Evolutionary conservation across 768 basidiomycete genomes (phyloP).

Genomic region (Rhizopogon vesiculosus): DNA sequence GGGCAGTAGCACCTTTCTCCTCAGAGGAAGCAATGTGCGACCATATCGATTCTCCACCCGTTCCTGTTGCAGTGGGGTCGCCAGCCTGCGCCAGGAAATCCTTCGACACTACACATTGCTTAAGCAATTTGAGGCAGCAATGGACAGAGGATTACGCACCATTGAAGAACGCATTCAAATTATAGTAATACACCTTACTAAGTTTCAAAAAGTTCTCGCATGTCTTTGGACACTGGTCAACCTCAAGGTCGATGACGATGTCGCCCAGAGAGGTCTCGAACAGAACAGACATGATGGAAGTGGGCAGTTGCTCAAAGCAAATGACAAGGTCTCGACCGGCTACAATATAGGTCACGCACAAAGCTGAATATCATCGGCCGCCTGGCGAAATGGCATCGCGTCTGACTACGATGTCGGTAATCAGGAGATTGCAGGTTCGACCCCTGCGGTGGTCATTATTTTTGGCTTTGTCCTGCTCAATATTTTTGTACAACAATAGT

Average conservation of each 20-base stretch:
- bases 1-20: conserved; percentile 35
- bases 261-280: conserved; percentile 97
- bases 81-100: conserved; percentile 96
- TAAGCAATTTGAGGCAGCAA: not conserved
- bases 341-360: not conserved
- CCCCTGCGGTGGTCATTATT: conserved; percentile 74
- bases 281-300: conserved; percentile 79
- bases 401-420: conserved; percentile 65
- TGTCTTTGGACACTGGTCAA: conserved; percentile 83
- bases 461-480: not conserved
- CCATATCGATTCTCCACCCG: conserved; percentile 88
- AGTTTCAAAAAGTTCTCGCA: conserved; percentile 97
- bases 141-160: conserved; percentile 45
- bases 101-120: conserved; percentile 68
- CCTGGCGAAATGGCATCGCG: conserved; percentile 86
- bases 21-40: conserved; percentile 59
- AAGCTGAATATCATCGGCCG: conserved; percentile 34
- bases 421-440: conserved; percentile 94
- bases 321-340: not conserved
- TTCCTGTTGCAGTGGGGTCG: conserved; percentile 94
- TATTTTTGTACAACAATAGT: too few species aligned
- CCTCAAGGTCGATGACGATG: conserved; percentile 93
- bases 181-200: conserved; percentile 97
- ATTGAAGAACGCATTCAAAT: conserved; percentile 97
- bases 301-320: not conserved